These are phyloP conservation scores for Tetragonia tetragonoides DNA, from an alignment of 148 eudicot species.

Conservation along the genomic window DNA sequence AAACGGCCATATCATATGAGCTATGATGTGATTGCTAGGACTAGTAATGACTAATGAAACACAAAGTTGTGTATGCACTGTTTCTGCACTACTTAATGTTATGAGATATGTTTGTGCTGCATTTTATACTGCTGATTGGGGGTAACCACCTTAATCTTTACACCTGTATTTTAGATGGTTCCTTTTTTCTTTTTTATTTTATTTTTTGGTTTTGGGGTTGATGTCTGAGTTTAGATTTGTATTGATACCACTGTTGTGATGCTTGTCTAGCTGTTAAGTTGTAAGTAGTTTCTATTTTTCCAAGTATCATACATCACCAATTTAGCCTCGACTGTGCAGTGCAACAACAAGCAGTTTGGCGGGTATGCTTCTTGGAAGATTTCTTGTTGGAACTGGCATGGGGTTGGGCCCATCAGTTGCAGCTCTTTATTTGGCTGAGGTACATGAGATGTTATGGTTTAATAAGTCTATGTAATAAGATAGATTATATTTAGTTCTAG, in stretches of 20 bases:
- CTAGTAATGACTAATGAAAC: not conserved
- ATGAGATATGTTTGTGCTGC: slow-evolving; percentile 1
- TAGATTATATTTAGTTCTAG: slow-evolving; percentile 1
- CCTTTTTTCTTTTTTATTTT: too few species aligned
- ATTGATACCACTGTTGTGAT: not conserved
- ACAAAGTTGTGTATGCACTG: too few species aligned
- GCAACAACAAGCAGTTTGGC: slow-evolving; percentile 55
- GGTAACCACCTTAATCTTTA: not conserved
- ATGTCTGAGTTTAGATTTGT: not conserved
- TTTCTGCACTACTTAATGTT: not conserved
- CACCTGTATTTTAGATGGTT: not conserved
- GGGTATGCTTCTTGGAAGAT: slow-evolving; percentile 85
- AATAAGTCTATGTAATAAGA: not conserved
- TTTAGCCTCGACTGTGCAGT: slow-evolving; percentile 36
- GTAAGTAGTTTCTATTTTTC: not conserved
- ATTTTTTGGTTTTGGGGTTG: too few species aligned
- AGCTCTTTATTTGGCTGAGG: slow-evolving; percentile 91
- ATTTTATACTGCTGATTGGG: not conserved
- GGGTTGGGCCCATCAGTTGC: slow-evolving; percentile 91
- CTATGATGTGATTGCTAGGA: not conserved
- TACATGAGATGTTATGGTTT: slow-evolving; percentile 20
- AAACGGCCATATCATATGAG: not conserved
- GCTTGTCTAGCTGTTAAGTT: not conserved
- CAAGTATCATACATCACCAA: not conserved
- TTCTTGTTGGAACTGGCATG: slow-evolving; percentile 85